phyloP scores from a whole-genome alignment of 169 alveolate species.

The Cryptosporidium xiaoi region DNA sequence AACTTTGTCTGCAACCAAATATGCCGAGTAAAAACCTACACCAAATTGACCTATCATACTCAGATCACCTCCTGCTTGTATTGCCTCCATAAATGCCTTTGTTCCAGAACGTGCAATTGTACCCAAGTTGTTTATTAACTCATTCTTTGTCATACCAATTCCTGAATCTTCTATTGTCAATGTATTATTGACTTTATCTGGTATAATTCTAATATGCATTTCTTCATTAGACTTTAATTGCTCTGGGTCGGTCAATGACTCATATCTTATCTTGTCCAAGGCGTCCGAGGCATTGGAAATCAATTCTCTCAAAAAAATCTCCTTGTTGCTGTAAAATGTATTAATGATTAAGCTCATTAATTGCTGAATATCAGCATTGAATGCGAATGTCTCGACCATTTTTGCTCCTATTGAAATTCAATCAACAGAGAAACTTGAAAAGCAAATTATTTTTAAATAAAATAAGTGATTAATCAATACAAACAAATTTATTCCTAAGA shows the following conservation, averaged over 20 bases:
- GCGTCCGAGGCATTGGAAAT: slow-evolving; percentile 99
- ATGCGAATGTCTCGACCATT: slow-evolving; percentile 92
- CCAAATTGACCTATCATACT: slow-evolving; percentile 99
- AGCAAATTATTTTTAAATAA: no score
- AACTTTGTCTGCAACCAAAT: slow-evolving; percentile 98
- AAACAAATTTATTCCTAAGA: no score
- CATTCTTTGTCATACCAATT: slow-evolving; percentile 99
- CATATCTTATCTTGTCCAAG: slow-evolving; percentile 97
- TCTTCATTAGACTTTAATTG: slow-evolving; percentile 91
- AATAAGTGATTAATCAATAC: no score
- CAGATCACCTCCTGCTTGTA: slow-evolving; percentile 97
- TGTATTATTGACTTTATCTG: slow-evolving; percentile 96
- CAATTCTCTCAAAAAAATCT: slow-evolving; percentile 98
- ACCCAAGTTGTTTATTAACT: slow-evolving; percentile 96
- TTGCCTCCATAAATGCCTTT: slow-evolving; percentile 99
- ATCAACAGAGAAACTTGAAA: no score
- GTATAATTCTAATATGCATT: slow-evolving; percentile 93
- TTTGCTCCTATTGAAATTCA: background rate
- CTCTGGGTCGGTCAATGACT: slow-evolving; percentile 96
- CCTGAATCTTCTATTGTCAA: slow-evolving; percentile 98
- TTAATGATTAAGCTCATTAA: slow-evolving; percentile 97
- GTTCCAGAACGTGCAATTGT: slow-evolving; percentile 99
- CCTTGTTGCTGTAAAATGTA: slow-evolving; percentile 99
- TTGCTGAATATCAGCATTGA: slow-evolving; percentile 99
- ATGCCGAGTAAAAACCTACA: slow-evolving; percentile 99